Base-by-base conservation (phyloP, 352 stramenopile genomes). In the Phytophthora vignae region DNA sequence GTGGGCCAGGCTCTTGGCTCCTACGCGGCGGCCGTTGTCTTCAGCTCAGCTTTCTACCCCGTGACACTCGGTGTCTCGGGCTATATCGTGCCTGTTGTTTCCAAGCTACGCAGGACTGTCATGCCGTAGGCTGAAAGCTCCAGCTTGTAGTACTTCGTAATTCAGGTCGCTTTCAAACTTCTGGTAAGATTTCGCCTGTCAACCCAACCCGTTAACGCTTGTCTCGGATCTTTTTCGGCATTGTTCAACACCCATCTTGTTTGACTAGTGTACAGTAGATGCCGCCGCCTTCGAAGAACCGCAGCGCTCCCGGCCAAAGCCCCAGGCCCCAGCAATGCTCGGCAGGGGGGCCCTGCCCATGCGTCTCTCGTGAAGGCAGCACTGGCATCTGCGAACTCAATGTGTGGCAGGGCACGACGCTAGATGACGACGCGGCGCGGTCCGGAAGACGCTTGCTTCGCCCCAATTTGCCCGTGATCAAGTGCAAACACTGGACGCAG, bases 1-100 rank as follows among this genome's bases (percentile, higher is more conserved):
- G 72, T 94, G 15, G 88, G 89, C 33, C 79, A 87, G n/a, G 79
- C 88, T 3, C 65, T 95, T 12, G 87, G 89, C 11, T 85, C 80
- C n/a, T 96, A 92, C 65, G 89, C 89, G 2, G 89, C 88, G 0
- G 84, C 88, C 4, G 89, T 96, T 22, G 85, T 95, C 1, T 90
- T 96, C 42, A 89, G 83, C 3, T 94, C 86, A 0, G 81, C 83
- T 0, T 84, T 96, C 22, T 96, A 96, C 60, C 89, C 89, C 0
- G 82, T 90, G n/a, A 95, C 89, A 14, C 81, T 96, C 10, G 86
- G 87, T 3, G 75, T 90, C 60, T 85, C 86, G 10, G 89, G 86
- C 7, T 96, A 96, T 67, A 48, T 92, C 19, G 89, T 92, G 5
- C 89, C 89, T 15, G 50, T 84, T 31, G 81, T 95, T 17, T 88